Evolutionary conservation across 2,329 filamentous ascomycete genomes (phyloP), one percentile per base, ranked within the genome.

Genomic region (Scorias spongiosa): DNA sequence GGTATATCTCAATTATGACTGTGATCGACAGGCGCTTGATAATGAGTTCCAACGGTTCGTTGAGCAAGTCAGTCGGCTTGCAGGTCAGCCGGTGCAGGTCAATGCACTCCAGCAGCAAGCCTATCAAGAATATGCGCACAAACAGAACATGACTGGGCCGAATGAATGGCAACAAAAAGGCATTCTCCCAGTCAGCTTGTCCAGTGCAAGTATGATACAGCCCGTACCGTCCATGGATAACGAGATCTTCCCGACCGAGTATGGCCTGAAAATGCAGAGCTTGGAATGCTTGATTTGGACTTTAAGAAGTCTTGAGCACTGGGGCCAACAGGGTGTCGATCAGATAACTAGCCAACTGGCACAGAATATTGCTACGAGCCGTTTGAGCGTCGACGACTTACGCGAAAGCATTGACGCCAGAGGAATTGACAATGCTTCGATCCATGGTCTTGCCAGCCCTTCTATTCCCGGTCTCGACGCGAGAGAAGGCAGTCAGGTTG

Each of bases 1-100:
- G 63, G 81, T 88, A 11, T 98, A 98, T 63, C 75, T 98, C 49
- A 98, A 98, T 63, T 98, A 98, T 58, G 91, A 98, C 61, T 98
- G 91, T 65, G 93, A 96, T 57, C 76, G 89, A 47, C 87, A 86
- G 36, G 78, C 79, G 9, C 76, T 96, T 47, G 89, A 96, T 65
- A 98, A 98, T 63, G 91, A 96, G 63, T 98, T 93, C 61, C 91
- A 98, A 63, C 71, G 75, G 53, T 80, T 96, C 43, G 88, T 98
- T 41, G 93, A 98, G 61, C 87, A 96, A 62, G 68, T 98, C 14
- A 91, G 89, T 29, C 82, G 81, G 54, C 83, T 94, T 54, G 84
- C 87, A 1, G 91, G 83, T 43, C 74, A 80, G 9, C 80, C 88
- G 1, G 80, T 94, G 4, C 62, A 78, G 9, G 77, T 94, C 34